Evolutionary conservation across 345 rosid species (phyloP), one percentile per base, ranked within the genome.

Genomic region (Gossypium mustelinum): DNA sequence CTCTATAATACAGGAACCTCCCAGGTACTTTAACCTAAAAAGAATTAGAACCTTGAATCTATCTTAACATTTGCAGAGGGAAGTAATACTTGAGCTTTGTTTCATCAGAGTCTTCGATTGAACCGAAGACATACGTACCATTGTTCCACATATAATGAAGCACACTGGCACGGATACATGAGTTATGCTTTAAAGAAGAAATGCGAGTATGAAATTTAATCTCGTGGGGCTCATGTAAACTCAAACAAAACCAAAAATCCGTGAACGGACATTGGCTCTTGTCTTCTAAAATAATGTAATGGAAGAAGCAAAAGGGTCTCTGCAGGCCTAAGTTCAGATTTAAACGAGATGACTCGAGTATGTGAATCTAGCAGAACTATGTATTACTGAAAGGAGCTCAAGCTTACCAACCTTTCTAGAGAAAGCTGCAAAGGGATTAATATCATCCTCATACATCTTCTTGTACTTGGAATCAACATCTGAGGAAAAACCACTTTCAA

Each of bases 341-440:
- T 25, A 51, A 69, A 52, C 73, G 9, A 69, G 57, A 68, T 8
- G 20, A 48, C 56, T 48, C 2, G 58, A 13, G 16, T 68, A 48
- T 0, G 24, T 27, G 45, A 73, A 68, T 66, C 56, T 59, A 60
- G 68, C 50, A 60, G 18, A 68, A 22, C 22, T 47, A 20, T 20
- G 27, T 61, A 11, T 70, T 68, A 52, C 13, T 45, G 3, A 50
- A 68, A 73, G 63, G 25, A 64, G 61, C 64, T 34, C 59, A 73
- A 73, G 50, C 60, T 74, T 29, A 39, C 54, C 41, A 25, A 89
- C 98, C 98, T 91, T 95, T 82, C 88, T 93, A 18, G 99, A 95
- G 86, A 93, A 95, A 61, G 99, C 99, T 24, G 98, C 98, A 80
- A 95, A 95, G 27, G 99, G 98, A 85, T 95, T 95, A 70, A 95